Base-by-base conservation (phyloP, 164 flowering plant species). In the Vitis rupestris region DNA sequence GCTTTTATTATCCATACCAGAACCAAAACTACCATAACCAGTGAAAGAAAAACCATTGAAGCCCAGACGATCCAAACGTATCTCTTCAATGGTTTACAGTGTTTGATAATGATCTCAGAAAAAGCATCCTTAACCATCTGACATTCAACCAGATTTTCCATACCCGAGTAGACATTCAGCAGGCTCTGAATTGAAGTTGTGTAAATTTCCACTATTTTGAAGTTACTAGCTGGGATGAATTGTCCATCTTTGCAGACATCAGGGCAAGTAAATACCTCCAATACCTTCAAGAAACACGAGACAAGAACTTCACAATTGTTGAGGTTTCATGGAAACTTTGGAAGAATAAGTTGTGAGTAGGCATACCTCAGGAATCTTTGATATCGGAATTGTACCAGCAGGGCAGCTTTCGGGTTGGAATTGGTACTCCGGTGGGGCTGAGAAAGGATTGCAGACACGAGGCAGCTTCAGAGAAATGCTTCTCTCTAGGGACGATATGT, bases 391-490 rank as follows among this genome's bases (percentile, higher is more conserved):
- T 17, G 97, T 76, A 50, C 81, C 79, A 0, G 78, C 54, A 2
- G 90, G 76, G 72, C 98, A 94, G 30, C 77, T 81, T 31, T 84
- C 75, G 31, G 94, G 87, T 58, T 77, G 85, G 80, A 85, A 92
- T 31, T 55, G 17, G 65, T 86, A 85, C 0, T 81, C 81, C 11
- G 98, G 98, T 58, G 93, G 90, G 10, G 73, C 84, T 2, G 97
- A 85, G 81, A 92, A 90, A 50, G 98, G 98, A 74, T 92, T 90
- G 88, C 98, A 94, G 47, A 91, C 70, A 7, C 62, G 65, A 15
- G 72, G 64, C 2, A 81, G 61, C 63, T 30, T 70, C 27, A 77
- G 76, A 23, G 51, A 29, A 12, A 72, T 50, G 59, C 79, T 69
- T 63, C 67, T 63, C 55, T 77, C 78, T n/a, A 68, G 64, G 19